Evolutionary conservation across 106 monocot genomes (phyloP).

Genomic region (Posidonia australis): DNA sequence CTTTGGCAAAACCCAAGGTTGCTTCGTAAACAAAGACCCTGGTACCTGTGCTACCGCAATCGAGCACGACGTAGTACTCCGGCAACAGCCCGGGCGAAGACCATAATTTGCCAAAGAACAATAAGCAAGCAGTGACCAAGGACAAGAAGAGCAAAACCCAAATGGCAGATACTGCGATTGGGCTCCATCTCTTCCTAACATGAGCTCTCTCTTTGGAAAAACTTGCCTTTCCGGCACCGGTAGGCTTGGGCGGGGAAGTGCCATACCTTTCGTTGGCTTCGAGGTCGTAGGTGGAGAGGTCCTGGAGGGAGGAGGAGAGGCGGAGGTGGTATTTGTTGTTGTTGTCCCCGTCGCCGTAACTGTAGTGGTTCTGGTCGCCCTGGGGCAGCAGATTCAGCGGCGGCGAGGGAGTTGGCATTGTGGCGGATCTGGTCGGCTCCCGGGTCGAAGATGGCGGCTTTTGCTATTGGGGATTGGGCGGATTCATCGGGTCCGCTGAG

Average conservation of each 20-base stretch:
- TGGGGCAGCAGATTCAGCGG: not conserved
- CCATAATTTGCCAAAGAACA: conserved; percentile 20
- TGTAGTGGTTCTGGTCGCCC: not conserved
- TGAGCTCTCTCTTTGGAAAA: conserved; percentile 76
- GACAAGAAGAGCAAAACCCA: conserved; percentile 30
- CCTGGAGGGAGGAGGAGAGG: conserved; percentile 61
- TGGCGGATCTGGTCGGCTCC: not conserved
- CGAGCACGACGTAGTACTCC: conserved; percentile 73
- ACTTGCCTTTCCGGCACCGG: conserved; percentile 30
- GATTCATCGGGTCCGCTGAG: no score
- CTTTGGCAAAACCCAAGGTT: conserved; percentile 26
- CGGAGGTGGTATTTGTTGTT: conserved; percentile 26
- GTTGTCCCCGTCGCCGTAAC: not conserved
- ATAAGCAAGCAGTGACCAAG: conserved; percentile 23
- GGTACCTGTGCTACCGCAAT: conserved; percentile 94
- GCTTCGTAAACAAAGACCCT: conserved; percentile 75
- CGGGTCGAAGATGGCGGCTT: no score
- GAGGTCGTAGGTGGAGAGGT: conserved; percentile 43
- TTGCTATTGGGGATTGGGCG: no score
- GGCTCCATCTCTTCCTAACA: conserved; percentile 35
- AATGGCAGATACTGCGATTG: conserved; percentile 14
- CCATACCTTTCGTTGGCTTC: conserved; percentile 13
- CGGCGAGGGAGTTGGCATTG: not conserved
- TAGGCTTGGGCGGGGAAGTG: conserved; percentile 35
- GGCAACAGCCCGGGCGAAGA: conserved; percentile 23